These are phyloP conservation scores for Peronospora farinosa DNA, from an alignment of 352 stramenopile genomes.

Conservation along the genomic window DNA sequence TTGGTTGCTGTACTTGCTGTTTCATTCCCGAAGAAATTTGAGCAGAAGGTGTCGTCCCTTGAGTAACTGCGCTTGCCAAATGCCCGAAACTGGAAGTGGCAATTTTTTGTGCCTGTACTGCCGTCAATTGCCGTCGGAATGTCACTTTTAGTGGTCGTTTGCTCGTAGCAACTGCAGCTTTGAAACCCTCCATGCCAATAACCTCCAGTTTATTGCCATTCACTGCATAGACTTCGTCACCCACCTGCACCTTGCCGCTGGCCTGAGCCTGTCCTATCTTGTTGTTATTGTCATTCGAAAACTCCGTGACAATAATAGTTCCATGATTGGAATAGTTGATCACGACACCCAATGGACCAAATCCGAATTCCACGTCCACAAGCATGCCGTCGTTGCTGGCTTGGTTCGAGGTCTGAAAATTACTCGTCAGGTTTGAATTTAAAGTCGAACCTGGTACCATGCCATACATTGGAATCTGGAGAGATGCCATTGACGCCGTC, in stretches of 20 bases:
- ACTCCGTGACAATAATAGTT: conserved; percentile 76
- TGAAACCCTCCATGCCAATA: conserved; percentile 82
- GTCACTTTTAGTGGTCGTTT: conserved; percentile 63
- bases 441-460: conserved; percentile 11
- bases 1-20: conserved; percentile 18
- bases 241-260: conserved; percentile 62
- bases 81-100: conserved; percentile 6
- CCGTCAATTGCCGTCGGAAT: conserved; percentile 40
- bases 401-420: conserved; percentile 9
- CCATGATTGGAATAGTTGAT: conserved; percentile 76
- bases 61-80: conserved; percentile 6
- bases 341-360: conserved; percentile 69
- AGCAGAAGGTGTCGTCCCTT: conserved; percentile 3
- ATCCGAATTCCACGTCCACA: conserved; percentile 59
- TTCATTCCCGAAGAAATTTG: conserved; percentile 15
- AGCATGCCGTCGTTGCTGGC: conserved; percentile 28
- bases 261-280: conserved; percentile 66
- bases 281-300: conserved; percentile 61
- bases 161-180: conserved; percentile 50
- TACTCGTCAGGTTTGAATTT: conserved; percentile 8
- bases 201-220: conserved; percentile 56
- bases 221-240: conserved; percentile 75
- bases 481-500: conserved; percentile 14
- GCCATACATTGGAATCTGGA: conserved; percentile 13
- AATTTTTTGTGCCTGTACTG: conserved; percentile 8